Conservation (phyloP, 2,329 filamentous ascomycete genomes). For the Colletotrichum tamarilloi region DNA sequence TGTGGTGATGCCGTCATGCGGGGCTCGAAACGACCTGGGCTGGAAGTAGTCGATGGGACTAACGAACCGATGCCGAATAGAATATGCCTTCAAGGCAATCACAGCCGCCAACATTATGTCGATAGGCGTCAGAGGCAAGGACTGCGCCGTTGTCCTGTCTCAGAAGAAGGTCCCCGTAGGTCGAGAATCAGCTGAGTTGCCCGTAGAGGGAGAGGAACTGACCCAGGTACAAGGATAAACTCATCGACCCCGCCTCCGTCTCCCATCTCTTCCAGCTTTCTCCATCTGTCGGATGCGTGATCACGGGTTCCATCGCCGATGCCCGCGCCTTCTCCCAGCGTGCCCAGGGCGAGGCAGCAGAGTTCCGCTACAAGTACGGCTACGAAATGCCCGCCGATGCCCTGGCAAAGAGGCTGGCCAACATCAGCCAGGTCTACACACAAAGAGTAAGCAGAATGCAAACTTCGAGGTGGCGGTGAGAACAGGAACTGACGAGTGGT, state of each 20-base stretch:
- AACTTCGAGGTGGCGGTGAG: neutral
- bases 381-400: conserved; percentile 99
- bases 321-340: conserved; percentile 92
- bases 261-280: conserved; percentile 98
- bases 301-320: conserved; percentile 98
- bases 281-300: conserved; percentile 95
- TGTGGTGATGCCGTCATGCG: conserved; percentile 32
- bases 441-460: conserved; percentile 75
- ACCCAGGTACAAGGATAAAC: conserved; percentile 80
- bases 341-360: conserved; percentile 93
- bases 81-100: conserved; percentile 99
- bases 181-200: conserved; percentile 38
- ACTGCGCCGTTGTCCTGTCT: conserved; percentile 95
- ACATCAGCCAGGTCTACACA: conserved; percentile 99
- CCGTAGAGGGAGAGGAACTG: conserved; percentile 43
- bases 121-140: conserved; percentile 93
- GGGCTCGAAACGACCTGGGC: conserved; percentile 12
- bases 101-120: conserved; percentile 99
- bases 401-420: conserved; percentile 94
- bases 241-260: conserved; percentile 97
- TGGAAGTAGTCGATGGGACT: conserved; percentile 32
- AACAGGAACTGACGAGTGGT: conserved; percentile 37
- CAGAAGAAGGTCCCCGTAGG: conserved; percentile 99
- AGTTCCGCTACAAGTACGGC: conserved; percentile 98
- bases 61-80: conserved; percentile 60